phyloP scores from a whole-genome alignment of 345 rosid species.

The Hibiscus trionum region DNA sequence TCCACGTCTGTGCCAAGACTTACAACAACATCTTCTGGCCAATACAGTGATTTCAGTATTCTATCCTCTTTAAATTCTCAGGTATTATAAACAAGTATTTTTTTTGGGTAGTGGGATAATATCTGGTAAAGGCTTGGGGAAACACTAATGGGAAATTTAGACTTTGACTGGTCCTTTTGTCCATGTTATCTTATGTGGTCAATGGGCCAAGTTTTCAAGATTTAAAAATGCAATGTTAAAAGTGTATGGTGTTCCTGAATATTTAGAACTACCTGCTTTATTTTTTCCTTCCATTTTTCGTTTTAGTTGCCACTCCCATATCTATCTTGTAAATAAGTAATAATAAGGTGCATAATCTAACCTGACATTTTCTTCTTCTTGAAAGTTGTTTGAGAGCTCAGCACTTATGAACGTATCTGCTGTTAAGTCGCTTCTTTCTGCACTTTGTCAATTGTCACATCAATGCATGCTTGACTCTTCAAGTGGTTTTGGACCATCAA shows the following conservation, averaged over 20 bases:
- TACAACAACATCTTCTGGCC: conserved; percentile 72
- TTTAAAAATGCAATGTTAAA: not conserved
- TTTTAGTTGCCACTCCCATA: not conserved
- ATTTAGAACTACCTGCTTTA: not conserved
- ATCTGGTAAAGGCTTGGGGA: not conserved
- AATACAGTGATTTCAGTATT: conserved; percentile 69
- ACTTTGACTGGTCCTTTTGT: not conserved
- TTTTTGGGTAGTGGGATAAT: not conserved
- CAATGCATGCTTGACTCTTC: conserved; percentile 76
- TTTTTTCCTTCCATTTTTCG: not conserved
- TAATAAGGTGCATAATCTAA: conserved; percentile 28
- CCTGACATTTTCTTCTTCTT: conserved; percentile 22
- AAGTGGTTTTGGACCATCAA: conserved; percentile 59
- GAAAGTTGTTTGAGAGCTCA: conserved; percentile 94
- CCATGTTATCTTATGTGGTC: not conserved
- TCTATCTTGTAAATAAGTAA: not conserved
- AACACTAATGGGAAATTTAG: not conserved
- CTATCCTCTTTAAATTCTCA: conserved; percentile 96
- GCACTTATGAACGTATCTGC: conserved; percentile 94
- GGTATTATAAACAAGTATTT: conserved; percentile 32
- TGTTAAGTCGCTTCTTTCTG: conserved; percentile 91
- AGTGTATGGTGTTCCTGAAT: not conserved
- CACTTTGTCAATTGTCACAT: conserved; percentile 72
- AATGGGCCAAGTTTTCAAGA: not conserved
- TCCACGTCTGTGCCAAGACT: conserved; percentile 73